Base-by-base conservation (phyloP, 2,329 filamentous ascomycete species). In the Coniochaeta sp. region DNA sequence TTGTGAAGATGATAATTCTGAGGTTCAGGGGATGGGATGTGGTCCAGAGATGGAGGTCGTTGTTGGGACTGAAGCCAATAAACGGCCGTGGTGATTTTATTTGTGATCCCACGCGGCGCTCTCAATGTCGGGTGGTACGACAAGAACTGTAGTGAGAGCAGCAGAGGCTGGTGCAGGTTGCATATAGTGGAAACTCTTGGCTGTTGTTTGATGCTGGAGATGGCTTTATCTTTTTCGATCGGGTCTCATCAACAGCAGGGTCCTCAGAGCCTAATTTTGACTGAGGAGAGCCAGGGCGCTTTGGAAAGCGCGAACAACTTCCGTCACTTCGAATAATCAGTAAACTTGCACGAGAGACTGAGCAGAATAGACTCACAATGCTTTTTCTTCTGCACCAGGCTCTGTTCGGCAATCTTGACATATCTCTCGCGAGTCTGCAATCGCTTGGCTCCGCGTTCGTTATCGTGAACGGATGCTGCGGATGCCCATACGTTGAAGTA, bases 401-500 rank as follows among this genome's bases (percentile, higher is more conserved):
- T 82, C 42, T 84, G 78, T 71, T 96, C 93, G 0, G 88, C 85
- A 50, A 91, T 79, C 63, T 88, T 85, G 32, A 96, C 90, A 71
- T 88, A 89, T 62, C 85, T 80, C 71, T 89, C 86, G 63, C 92
- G 86, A 2, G 93, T 97, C 69, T 88, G 89, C 54, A 96, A 80
- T 59, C 89, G 86, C 73, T 93, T 93, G 63, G 85, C 80, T 26
- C 90, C 89, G 60, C 93, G 84, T 61, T 88, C 87, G 59, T 89
- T 86, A 71, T 96, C 93, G 62, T 90, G 86, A 12, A 79, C 75
- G 34, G 86, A 82, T 1, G 89, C 88, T 14, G 89, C 85, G 22
- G 87, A 80, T 26, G 90, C 89, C 92, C 93, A 97, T 38, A 87
- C 76, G 61, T 82, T 81, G 72, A 96, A 96, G 70, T 89, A 89